Percentiles rank a stretch among this genome's conserved stretches.
phyloP scores from a whole-genome alignment of 2,329 filamentous ascomycete species.

The Metarhizium sp. region DNA sequence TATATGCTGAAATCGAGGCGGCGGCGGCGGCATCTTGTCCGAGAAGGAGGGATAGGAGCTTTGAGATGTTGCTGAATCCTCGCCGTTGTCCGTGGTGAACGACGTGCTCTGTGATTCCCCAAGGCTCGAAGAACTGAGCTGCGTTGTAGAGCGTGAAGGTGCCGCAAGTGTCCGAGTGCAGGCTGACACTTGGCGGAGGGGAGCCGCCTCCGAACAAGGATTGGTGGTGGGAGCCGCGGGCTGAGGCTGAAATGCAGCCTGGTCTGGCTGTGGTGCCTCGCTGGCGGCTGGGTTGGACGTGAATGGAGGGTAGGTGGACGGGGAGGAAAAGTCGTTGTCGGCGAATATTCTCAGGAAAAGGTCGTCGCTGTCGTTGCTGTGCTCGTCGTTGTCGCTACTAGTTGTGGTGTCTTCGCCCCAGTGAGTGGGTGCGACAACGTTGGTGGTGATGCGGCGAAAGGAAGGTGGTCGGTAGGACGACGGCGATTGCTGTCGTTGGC shows the following conservation, averaged over 20 bases:
- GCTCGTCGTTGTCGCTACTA: background rate
- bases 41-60: conserved; percentile 19
- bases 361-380: conserved; percentile 10
- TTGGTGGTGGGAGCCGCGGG: conserved; percentile 1
- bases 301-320: conserved; percentile 25
- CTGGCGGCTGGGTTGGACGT: conserved; percentile 1
- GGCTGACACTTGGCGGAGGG: conserved; percentile 5
- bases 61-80: conserved; percentile 14
- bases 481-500: background rate
- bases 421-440: conserved; percentile 1
- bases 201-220: conserved; percentile 7
- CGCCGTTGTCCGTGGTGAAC: conserved; percentile 19
- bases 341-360: conserved; percentile 16
- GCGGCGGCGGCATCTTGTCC: conserved; percentile 17
- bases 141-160: conserved; percentile 13
- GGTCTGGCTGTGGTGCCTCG: conserved; percentile 3
- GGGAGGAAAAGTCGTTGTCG: conserved; percentile 24
- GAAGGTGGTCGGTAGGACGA: conserved; percentile 1
- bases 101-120: conserved; percentile 17
- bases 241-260: conserved; percentile 4
- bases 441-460: background rate
- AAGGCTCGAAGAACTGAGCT: conserved; percentile 9
- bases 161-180: conserved; percentile 11
- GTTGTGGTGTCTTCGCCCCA: conserved; percentile 9
- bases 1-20: background rate